phyloP scores from a whole-genome alignment of 2,329 filamentous ascomycete species.

The Fusarium subtropicale region DNA sequence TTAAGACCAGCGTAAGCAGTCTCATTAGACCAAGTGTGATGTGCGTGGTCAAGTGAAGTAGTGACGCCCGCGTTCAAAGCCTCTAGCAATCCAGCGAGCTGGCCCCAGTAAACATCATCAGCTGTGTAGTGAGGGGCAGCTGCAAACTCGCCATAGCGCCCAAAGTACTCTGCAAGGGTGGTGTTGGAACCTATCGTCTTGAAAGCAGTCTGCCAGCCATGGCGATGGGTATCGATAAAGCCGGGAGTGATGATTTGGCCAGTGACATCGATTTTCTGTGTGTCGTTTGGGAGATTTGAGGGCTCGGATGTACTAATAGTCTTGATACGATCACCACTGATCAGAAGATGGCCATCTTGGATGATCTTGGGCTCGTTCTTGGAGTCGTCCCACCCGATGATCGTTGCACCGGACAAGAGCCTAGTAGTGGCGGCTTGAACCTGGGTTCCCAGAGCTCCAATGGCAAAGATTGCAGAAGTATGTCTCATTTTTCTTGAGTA shows the following conservation, averaged over 20 bases:
- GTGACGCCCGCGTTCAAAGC: slow-evolving; percentile 65
- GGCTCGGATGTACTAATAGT: slow-evolving; percentile 4
- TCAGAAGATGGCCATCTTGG: slow-evolving; percentile 10
- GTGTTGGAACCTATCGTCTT: slow-evolving; percentile 66
- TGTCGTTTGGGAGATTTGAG: slow-evolving; percentile 23
- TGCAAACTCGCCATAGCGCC: slow-evolving; percentile 53
- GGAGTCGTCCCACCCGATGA: slow-evolving; percentile 29
- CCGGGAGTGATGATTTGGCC: slow-evolving; percentile 66
- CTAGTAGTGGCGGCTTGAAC: not conserved
- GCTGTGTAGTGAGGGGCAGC: slow-evolving; percentile 51
- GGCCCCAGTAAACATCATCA: slow-evolving; percentile 60
- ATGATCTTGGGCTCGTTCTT: not conserved
- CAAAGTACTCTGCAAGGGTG: slow-evolving; percentile 61
- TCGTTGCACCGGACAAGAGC: slow-evolving; percentile 28
- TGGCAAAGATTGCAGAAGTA: not conserved
- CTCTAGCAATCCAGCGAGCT: slow-evolving; percentile 62
- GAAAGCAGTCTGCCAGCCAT: slow-evolving; percentile 67
- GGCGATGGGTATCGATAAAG: slow-evolving; percentile 68
- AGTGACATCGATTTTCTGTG: slow-evolving; percentile 60
- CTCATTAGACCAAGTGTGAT: slow-evolving; percentile 59
- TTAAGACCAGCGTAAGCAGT: slow-evolving; percentile 58
- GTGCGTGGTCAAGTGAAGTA: slow-evolving; percentile 64
- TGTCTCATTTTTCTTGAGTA: not conserved
- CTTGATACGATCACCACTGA: slow-evolving; percentile 16
- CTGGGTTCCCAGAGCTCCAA: not conserved